phyloP scores from a whole-genome alignment of 1,284 basidiomycete species.

The Ceratobasidium sp. region DNA sequence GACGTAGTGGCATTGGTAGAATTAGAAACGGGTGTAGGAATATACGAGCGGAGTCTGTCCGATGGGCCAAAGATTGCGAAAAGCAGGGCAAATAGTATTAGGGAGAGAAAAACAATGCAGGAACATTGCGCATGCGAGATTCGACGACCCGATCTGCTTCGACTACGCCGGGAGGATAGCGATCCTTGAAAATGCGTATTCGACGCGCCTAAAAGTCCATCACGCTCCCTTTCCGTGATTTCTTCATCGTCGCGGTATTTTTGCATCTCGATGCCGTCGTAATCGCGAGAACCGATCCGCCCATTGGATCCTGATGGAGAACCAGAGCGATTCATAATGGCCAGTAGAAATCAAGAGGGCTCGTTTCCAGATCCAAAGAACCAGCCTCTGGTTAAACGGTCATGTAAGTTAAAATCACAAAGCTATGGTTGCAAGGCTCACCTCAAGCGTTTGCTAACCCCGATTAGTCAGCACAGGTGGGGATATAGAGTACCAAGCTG shows the following conservation, averaged over 20 bases:
- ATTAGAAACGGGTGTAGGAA: background rate
- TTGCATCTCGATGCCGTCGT: conserved; percentile 31
- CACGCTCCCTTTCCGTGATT: conserved; percentile 14
- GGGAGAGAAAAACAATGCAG: conserved; percentile 24
- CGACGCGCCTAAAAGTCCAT: conserved; percentile 14
- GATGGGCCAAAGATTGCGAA: conserved; percentile 33
- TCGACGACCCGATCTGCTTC: background rate
- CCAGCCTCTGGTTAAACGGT: too few species aligned
- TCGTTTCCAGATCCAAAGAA: background rate
- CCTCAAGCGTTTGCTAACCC: too few species aligned
- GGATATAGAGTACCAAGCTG: too few species aligned
- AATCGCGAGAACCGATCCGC: background rate
- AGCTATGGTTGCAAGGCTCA: too few species aligned
- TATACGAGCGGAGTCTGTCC: conserved; percentile 23
- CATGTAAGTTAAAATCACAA: too few species aligned
- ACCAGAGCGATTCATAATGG: background rate
- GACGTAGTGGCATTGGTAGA: conserved; percentile 1
- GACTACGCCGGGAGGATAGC: background rate
- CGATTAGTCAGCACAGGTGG: too few species aligned
- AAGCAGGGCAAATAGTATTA: conserved; percentile 21
- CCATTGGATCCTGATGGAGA: background rate
- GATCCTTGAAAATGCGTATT: background rate
- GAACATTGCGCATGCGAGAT: conserved; percentile 27
- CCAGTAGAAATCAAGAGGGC: background rate
- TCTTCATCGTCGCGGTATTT: conserved; percentile 34